Conservation (phyloP, 108 stramenopile species). For the Pinguiococcus pyrenoidosus region DNA sequence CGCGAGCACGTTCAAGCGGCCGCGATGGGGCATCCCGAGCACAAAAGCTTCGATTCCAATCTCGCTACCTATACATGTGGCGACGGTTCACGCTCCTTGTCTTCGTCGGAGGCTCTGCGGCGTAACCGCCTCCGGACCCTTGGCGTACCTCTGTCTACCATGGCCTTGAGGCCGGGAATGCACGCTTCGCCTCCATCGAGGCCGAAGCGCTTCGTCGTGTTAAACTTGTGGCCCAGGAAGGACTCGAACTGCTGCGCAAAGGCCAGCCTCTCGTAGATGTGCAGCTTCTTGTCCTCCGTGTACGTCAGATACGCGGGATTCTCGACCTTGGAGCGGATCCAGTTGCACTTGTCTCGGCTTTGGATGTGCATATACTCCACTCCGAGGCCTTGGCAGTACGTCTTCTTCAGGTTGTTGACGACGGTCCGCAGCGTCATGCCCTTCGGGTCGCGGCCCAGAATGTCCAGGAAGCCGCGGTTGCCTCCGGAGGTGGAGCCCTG, state of each 20-base stretch:
- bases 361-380: constrained; percentile 98
- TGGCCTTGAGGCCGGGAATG: constrained; percentile 80
- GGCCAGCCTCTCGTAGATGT: constrained; percentile 82
- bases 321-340: constrained; percentile 77
- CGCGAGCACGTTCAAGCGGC: constrained; percentile 87
- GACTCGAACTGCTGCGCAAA: constrained; percentile 93
- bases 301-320: constrained; percentile 57
- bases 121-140: no score
- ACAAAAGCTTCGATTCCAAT: constrained; percentile 87
- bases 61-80: no score
- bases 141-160: constrained; percentile 84
- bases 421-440: constrained; percentile 73
- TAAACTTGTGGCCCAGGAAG: constrained; percentile 91
- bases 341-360: constrained; percentile 77
- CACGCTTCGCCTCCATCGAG: constrained; percentile 77
- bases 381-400: constrained; percentile 86
- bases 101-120: no score
- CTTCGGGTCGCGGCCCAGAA: constrained; percentile 42
- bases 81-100: no score
- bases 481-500: constrained; percentile 62
- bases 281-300: constrained; percentile 55
- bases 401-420: constrained; percentile 56
- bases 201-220: constrained; percentile 97
- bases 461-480: constrained; percentile 86
- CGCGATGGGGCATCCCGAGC: constrained; percentile 96